phyloP scores from a whole-genome alignment of 805 yeast species.

The Brettanomyces bruxellensis region DNA sequence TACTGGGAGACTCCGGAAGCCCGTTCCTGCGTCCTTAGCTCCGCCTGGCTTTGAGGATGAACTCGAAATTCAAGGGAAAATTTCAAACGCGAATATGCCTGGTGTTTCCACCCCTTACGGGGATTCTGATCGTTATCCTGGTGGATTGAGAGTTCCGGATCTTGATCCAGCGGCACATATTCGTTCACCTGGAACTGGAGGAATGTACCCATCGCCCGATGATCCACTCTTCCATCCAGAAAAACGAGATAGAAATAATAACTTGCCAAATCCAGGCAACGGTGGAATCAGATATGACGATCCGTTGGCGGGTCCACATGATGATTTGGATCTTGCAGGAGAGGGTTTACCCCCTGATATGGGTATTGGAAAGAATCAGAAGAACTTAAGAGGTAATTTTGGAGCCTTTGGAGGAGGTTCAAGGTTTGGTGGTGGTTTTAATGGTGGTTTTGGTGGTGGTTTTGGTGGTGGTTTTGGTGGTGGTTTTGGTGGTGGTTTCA shows the following conservation, averaged over 20 bases:
- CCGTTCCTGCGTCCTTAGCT: slow-evolving; percentile 20
- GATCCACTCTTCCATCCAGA: slow-evolving; percentile 40
- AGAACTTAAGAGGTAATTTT: slow-evolving; percentile 1
- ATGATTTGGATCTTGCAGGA: slow-evolving; percentile 34
- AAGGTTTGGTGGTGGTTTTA: slow-evolving; percentile 8
- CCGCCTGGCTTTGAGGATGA: slow-evolving; percentile 50
- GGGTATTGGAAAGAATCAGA: slow-evolving; percentile 12
- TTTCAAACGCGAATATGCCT: neutral
- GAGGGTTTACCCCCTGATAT: slow-evolving; percentile 36
- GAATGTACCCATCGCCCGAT: slow-evolving; percentile 44
- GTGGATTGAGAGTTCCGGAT: slow-evolving; percentile 29
- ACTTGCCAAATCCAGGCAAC: slow-evolving; percentile 13
- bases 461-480: neutral
- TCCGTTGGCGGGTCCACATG: slow-evolving; percentile 31
- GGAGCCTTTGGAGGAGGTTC: slow-evolving; percentile 5
- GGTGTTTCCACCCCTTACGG: slow-evolving; percentile 27
- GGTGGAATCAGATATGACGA: slow-evolving; percentile 47
- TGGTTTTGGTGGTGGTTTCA: slow-evolving; percentile 2
- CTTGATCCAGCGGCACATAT: slow-evolving; percentile 31
- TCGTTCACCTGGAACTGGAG: slow-evolving; percentile 27
- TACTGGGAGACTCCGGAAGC: slow-evolving; percentile 4
- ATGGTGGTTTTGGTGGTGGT: neutral
- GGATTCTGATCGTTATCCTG: slow-evolving; percentile 42
- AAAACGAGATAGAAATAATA: neutral
- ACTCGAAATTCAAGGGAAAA: slow-evolving; percentile 26